Base-by-base conservation (phyloP, 176 grass and related monocot species). In the Ensete glaucum region DNA sequence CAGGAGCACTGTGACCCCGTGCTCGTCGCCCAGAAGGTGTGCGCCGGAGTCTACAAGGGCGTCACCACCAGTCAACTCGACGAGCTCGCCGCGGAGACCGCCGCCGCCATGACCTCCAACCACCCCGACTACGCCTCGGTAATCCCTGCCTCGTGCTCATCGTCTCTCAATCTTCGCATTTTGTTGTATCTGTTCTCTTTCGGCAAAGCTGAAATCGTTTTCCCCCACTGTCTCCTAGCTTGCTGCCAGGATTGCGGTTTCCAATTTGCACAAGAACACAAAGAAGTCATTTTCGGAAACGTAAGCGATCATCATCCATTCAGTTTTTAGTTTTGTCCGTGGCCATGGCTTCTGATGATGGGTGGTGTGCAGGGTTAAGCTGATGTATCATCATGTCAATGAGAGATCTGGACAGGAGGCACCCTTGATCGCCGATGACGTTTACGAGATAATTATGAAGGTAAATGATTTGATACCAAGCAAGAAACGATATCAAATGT, bases 1-100 rank as follows among this genome's bases (percentile, higher is more conserved):
- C 90, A 91, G 87, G 94, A 97, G 48, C 94, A 97, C 85, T 97
- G 94, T 76, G 94, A 97, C 75, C 88, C 90, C 0, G 94, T 97
- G 7, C 85, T 93, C 2, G 94, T 97, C 59, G 83, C 94, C 29
- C 94, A 97, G 85, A 97, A 97, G 83, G 94, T 97, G 9, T 97
- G 94, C 16, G 90, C 73, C 0, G 94, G 94, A 7, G 90, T 97
- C 0, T 97, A 97, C 84, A 97, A 93, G 85, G 93, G 94, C 17
- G 90, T 97, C 77, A 97, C 90, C 56, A 91, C 94, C 60, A 93
- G 90, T 76, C 94, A 91, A 82, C 94, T 97, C 72, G 94, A 97
- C 17, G 94, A 97, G 84, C 90, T 97, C 74, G 94, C 94, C 9
- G 94, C 94, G 0, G 94, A 97, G 90, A 97, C 94, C 3, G 87